Percentiles rank a stretch among this genome's conserved stretches.
Evolutionary conservation across 108 stramenopile genomes (phyloP).

Genomic region (Schizochytrium sp.): DNA sequence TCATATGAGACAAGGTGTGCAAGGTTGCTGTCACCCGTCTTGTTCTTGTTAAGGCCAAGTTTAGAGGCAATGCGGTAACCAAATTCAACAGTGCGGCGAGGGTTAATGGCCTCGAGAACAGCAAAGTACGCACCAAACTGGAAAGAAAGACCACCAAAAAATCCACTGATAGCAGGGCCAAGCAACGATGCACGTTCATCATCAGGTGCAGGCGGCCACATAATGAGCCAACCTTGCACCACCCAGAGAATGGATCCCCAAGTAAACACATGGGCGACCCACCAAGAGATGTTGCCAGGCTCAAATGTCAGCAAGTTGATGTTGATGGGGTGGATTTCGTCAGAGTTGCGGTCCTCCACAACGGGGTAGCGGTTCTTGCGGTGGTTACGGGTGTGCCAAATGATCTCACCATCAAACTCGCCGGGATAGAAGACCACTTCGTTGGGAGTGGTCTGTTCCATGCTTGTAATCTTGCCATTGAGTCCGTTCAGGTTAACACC

Average conservation of each 20-base stretch:
- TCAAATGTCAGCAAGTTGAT: neutral
- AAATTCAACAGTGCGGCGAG: neutral
- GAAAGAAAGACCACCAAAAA: constrained; percentile 6
- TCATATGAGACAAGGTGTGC: neutral
- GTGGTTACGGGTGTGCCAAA: constrained; percentile 35
- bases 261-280: constrained; percentile 13
- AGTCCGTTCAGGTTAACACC: neutral
- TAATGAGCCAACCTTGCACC: neutral
- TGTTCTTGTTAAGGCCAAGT: too few species aligned
- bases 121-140: constrained; percentile 26
- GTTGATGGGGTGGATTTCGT: neutral
- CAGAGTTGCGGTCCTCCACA: neutral
- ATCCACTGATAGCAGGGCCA: neutral
- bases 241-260: constrained; percentile 38
- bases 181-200: neutral
- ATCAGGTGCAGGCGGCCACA: neutral
- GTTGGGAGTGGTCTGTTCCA: neutral
- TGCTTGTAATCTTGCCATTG: neutral
- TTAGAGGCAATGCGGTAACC: neutral
- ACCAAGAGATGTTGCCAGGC: constrained; percentile 5
- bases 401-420: constrained; percentile 4
- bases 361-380: constrained; percentile 19
- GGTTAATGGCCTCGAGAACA: constrained; percentile 9
- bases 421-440: constrained; percentile 24
- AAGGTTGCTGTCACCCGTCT: neutral